Conservation (phyloP, 306 rosid species). For the Trichosanthes truncata region DNA sequence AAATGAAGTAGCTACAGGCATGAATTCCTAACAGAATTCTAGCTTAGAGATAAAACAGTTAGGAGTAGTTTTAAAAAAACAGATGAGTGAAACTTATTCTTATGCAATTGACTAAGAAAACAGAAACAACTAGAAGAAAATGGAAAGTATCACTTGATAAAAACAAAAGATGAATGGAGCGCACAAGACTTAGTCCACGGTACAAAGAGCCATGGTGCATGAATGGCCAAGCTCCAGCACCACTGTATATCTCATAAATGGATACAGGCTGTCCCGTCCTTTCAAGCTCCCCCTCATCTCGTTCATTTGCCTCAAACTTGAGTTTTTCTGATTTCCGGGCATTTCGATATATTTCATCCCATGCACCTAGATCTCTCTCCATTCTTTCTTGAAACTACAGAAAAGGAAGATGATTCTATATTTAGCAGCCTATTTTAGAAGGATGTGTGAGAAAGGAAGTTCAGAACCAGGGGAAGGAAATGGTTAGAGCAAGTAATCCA, state of each 20-base stretch:
- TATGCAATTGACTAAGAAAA: slow-evolving; percentile 1
- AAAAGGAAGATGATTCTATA: slow-evolving; percentile 11
- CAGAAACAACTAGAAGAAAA: slow-evolving; percentile 6
- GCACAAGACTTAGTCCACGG: slow-evolving; percentile 93
- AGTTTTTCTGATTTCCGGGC: slow-evolving; percentile 86
- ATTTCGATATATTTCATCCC: slow-evolving; percentile 85
- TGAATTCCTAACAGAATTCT: neutral
- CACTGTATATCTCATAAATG: slow-evolving; percentile 88
- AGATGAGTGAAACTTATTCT: neutral
- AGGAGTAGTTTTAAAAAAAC: neutral
- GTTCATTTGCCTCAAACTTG: slow-evolving; percentile 80
- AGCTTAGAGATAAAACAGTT: neutral
- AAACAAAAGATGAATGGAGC: slow-evolving; percentile 23
- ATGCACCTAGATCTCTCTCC: slow-evolving; percentile 51
- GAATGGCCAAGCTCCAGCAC: slow-evolving; percentile 77
- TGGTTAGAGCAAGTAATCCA: slow-evolving; percentile 6
- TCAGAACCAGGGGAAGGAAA: slow-evolving; percentile 6
- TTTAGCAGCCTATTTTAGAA: slow-evolving; percentile 16
- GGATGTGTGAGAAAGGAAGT: neutral
- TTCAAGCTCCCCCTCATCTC: slow-evolving; percentile 99
- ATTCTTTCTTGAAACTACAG: slow-evolving; percentile 71
- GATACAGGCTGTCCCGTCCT: slow-evolving; percentile 84
- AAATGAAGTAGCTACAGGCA: neutral
- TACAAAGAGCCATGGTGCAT: slow-evolving; percentile 93
- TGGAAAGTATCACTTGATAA: neutral